A percentile compares a stretch with the other conserved stretches of the same genome.
Evolutionary conservation across 2,329 filamentous ascomycete species (phyloP).

Genomic region (Bisporella sp.): DNA sequence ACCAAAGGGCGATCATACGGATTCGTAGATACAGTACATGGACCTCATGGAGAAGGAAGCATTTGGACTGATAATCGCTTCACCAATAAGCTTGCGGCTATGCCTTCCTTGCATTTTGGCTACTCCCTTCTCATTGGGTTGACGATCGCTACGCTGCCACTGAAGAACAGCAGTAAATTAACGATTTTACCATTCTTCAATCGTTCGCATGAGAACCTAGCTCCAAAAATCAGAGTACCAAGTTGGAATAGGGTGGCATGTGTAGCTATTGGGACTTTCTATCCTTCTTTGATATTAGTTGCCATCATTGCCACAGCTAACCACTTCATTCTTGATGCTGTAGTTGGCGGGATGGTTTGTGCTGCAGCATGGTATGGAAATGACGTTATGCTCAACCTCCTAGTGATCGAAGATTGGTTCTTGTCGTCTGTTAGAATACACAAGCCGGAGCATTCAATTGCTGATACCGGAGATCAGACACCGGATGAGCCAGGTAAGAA

Average conservation of each 20-base stretch:
- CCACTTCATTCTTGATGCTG: conserved; percentile 58
- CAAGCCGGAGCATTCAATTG: conserved; percentile 40
- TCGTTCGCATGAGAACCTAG: conserved; percentile 17
- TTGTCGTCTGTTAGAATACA: conserved; percentile 54
- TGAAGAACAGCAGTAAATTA: conserved; percentile 34
- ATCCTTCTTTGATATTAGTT: conserved; percentile 55
- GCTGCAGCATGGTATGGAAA: conserved; percentile 49
- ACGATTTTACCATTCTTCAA: conserved; percentile 25
- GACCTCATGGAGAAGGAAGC: conserved; percentile 51
- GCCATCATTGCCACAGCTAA: conserved; percentile 57
- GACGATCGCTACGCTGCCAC: conserved; percentile 59
- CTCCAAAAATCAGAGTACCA: conserved; percentile 32
- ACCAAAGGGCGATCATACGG: conserved; percentile 50
- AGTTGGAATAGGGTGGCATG: conserved; percentile 44
- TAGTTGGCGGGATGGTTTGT: conserved; percentile 56
- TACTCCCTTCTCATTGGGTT: conserved; percentile 68
- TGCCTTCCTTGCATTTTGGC: conserved; percentile 71
- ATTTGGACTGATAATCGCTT: conserved; percentile 69
- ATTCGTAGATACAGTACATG: conserved; percentile 53
- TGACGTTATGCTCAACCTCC: conserved; percentile 47
- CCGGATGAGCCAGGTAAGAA: no score
- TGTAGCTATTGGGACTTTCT: conserved; percentile 48
- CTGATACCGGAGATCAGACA: no score
- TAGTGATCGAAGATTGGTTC: conserved; percentile 59
- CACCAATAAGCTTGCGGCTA: conserved; percentile 71